These are phyloP conservation scores for Lipomyces chichibuensis DNA, from an alignment of 805 yeast species.

Conservation along the genomic window DNA sequence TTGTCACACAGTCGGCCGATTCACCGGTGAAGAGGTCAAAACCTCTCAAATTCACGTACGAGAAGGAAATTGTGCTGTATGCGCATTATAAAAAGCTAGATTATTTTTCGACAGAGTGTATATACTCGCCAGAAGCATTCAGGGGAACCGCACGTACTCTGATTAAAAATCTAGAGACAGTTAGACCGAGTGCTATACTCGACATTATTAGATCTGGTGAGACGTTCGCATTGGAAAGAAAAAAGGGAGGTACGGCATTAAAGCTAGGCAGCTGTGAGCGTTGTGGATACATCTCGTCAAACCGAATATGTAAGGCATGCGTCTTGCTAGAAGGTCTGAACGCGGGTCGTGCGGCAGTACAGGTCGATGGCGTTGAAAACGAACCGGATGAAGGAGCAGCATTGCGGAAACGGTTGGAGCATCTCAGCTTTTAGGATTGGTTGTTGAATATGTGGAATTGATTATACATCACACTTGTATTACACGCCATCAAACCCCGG, in stretches of 20 bases:
- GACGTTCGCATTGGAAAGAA: constrained; percentile 57
- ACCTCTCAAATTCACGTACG: constrained; percentile 94
- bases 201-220: constrained; percentile 96
- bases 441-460: no score
- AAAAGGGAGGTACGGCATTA: constrained; percentile 18
- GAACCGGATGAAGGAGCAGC: constrained; percentile 5
- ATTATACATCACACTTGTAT: no score
- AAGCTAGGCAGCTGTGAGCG: constrained; percentile 62
- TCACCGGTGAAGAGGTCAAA: constrained; percentile 92
- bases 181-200: constrained; percentile 88
- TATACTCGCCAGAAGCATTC: constrained; percentile 98
- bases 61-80: constrained; percentile 94
- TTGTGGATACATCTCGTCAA: constrained; percentile 91
- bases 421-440: constrained; percentile 16
- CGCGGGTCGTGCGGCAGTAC: constrained; percentile 46
- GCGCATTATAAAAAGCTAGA: constrained; percentile 96
- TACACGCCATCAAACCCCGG: no score
- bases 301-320: constrained; percentile 91
- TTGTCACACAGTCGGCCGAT: constrained; percentile 73
- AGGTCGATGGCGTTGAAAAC: constrained; percentile 2
- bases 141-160: constrained; percentile 95
- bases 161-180: constrained; percentile 84
- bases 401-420: constrained; percentile 17
- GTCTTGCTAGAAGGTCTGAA: constrained; percentile 82
- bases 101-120: constrained; percentile 95